These are phyloP conservation scores for Telopea speciosissima DNA, from an alignment of 177 flowering plant genomes.

Conservation along the genomic window DNA sequence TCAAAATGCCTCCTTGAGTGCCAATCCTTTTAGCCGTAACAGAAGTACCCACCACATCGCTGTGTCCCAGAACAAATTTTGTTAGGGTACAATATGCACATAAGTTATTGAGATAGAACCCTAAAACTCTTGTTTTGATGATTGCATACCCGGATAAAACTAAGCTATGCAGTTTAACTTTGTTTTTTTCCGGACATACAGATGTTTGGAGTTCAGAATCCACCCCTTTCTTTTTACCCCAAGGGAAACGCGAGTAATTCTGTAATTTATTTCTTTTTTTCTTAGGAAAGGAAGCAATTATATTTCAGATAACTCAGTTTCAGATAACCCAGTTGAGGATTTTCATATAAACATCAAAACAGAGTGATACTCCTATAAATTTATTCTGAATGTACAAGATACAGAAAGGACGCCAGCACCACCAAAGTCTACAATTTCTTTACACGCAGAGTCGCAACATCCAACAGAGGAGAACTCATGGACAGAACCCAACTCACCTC, in stretches of 20 bases:
- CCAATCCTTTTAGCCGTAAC: too few species aligned
- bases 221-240: too few species aligned
- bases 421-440: slow-evolving; percentile 18
- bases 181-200: too few species aligned
- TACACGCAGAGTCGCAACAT: slow-evolving; percentile 7
- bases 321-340: slow-evolving; percentile 15
- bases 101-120: too few species aligned
- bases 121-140: too few species aligned
- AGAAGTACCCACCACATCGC: too few species aligned
- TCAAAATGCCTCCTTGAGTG: neutral
- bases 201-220: neutral
- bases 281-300: too few species aligned
- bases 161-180: neutral
- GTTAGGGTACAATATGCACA: too few species aligned
- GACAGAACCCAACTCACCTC: slow-evolving; percentile 10
- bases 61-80: too few species aligned
- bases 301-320: slow-evolving; percentile 17
- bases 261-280: neutral
- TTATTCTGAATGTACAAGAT: slow-evolving; percentile 33
- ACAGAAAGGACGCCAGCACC: slow-evolving; percentile 12
- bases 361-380: slow-evolving; percentile 7
- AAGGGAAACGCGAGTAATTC: too few species aligned
- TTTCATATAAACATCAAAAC: slow-evolving; percentile 10
- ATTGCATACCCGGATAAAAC: neutral
- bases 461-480: slow-evolving; percentile 1